These are phyloP conservation scores for Diaporthe sp. DNA, from an alignment of 2,329 filamentous ascomycete species.

Conservation along the genomic window DNA sequence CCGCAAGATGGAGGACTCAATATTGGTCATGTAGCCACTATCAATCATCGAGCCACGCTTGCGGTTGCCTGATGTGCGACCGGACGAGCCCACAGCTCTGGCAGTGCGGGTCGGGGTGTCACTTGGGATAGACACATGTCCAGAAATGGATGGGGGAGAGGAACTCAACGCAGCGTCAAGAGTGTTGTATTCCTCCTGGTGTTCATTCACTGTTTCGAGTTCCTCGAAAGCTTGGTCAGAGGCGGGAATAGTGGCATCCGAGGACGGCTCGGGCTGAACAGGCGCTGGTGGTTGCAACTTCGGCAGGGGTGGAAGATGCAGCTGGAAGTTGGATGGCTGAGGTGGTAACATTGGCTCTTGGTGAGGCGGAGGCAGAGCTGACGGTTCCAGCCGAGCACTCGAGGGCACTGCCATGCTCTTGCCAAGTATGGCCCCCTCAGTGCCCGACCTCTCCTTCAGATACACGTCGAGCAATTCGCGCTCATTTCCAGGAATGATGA, in stretches of 20 bases:
- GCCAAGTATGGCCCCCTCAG: slow-evolving; percentile 53
- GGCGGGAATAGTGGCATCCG: slow-evolving; percentile 82
- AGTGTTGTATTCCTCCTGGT: slow-evolving; percentile 32
- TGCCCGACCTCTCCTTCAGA: slow-evolving; percentile 80
- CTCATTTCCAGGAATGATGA: slow-evolving; percentile 91
- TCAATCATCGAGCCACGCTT: slow-evolving; percentile 84
- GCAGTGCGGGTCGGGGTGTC: slow-evolving; percentile 80
- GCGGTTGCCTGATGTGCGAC: slow-evolving; percentile 65
- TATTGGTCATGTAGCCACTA: slow-evolving; percentile 96
- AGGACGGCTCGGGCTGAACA: slow-evolving; percentile 72
- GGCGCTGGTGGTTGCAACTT: slow-evolving; percentile 56
- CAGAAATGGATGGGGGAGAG: slow-evolving; percentile 84
- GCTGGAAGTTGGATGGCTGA: slow-evolving; percentile 41
- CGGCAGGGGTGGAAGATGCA: slow-evolving; percentile 58
- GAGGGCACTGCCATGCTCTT: slow-evolving; percentile 73
- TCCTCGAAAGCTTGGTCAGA: slow-evolving; percentile 71
- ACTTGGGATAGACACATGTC: slow-evolving; percentile 61
- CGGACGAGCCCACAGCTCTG: slow-evolving; percentile 61
- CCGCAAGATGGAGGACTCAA: slow-evolving; percentile 84
- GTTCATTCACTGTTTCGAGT: slow-evolving; percentile 56
- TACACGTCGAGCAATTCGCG: slow-evolving; percentile 71
- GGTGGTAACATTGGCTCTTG: slow-evolving; percentile 43
- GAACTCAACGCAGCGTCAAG: slow-evolving; percentile 39
- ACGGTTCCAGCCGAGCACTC: slow-evolving; percentile 64
- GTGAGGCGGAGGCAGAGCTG: slow-evolving; percentile 52